Evolutionary conservation across 805 yeast genomes (phyloP).

Genomic region (Saturnispora diversa): DNA sequence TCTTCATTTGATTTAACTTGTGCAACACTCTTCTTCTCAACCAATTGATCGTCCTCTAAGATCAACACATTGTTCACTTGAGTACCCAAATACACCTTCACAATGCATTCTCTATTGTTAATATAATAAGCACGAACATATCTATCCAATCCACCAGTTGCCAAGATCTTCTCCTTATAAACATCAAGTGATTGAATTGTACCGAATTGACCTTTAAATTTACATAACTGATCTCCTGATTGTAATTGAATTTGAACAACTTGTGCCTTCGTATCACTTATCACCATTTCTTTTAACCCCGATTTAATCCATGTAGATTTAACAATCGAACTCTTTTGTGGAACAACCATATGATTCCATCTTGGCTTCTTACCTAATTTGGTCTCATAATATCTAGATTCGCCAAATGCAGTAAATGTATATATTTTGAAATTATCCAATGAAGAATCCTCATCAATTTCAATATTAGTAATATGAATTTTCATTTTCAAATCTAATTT

Average conservation of each 20-base stretch:
- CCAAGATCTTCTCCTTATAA: constrained; percentile 37
- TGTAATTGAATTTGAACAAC: constrained; percentile 48
- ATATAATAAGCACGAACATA: constrained; percentile 72
- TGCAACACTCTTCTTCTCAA: constrained; percentile 13
- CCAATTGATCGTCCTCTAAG: constrained; percentile 36
- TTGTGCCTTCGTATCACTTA: constrained; percentile 63
- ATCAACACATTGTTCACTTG: constrained; percentile 52
- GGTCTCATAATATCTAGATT: constrained; percentile 67
- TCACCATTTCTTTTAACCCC: constrained; percentile 40
- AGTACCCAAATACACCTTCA: constrained; percentile 69
- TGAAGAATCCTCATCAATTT: constrained; percentile 33
- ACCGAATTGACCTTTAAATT: constrained; percentile 71
- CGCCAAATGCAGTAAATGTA: constrained; percentile 68
- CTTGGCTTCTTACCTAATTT: constrained; percentile 61
- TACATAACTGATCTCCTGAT: constrained; percentile 52
- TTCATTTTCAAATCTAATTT: constrained; percentile 74
- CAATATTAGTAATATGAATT: constrained; percentile 61
- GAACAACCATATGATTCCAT: constrained; percentile 34
- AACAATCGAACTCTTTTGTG: constrained; percentile 18
- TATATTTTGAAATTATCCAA: constrained; percentile 43
- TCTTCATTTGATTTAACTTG: constrained; percentile 19
- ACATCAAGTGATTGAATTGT: constrained; percentile 42
- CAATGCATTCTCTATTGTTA: constrained; percentile 47
- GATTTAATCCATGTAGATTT: constrained; percentile 14
- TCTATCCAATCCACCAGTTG: constrained; percentile 82